Percentiles rank a stretch among this genome's conserved stretches.
phyloP scores from a whole-genome alignment of 2,329 filamentous ascomycete species.

The Colletotrichum brevisporum region DNA sequence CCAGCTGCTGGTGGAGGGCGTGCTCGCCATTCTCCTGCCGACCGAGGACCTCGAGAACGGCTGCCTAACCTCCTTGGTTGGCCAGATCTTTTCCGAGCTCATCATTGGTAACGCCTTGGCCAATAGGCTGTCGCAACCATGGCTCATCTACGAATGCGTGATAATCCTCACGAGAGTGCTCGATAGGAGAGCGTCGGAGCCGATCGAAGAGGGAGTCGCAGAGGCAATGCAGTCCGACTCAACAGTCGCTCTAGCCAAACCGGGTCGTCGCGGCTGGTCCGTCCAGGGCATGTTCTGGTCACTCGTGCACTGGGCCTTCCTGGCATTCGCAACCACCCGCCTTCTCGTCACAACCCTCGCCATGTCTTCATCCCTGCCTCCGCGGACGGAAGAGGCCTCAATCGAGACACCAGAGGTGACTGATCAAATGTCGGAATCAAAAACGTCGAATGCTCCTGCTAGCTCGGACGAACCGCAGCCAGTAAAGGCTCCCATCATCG shows the following conservation, averaged over 20 bases:
- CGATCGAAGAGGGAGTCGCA: constrained; percentile 34
- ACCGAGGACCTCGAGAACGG: constrained; percentile 93
- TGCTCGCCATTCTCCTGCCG: constrained; percentile 86
- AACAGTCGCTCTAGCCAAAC: constrained; percentile 16
- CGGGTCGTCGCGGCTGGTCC: constrained; percentile 52
- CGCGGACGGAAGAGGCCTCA: constrained; percentile 53
- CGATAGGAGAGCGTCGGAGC: constrained; percentile 45
- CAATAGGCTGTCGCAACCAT: constrained; percentile 86
- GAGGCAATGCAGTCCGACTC: constrained; percentile 23
- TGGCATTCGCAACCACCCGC: constrained; percentile 74
- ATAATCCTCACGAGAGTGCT: constrained; percentile 74
- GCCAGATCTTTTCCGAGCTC: constrained; percentile 90
- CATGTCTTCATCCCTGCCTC: constrained; percentile 76
- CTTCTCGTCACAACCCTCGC: constrained; percentile 75
- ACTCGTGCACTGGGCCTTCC: constrained; percentile 67
- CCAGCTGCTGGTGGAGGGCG: constrained; percentile 86
- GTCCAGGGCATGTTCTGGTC: constrained; percentile 67
- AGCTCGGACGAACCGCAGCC: constrained; percentile 33
- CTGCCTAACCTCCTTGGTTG: constrained; percentile 85
- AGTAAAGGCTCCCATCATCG: constrained; percentile 75
- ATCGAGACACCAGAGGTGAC: constrained; percentile 38
- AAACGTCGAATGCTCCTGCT: constrained; percentile 42
- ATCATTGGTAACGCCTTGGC: constrained; percentile 87
- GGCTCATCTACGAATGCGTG: constrained; percentile 89
- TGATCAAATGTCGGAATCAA: constrained; percentile 44